Evolutionary conservation across 352 stramenopile species (phyloP).

Genomic region (Phytophthora foliorum): DNA sequence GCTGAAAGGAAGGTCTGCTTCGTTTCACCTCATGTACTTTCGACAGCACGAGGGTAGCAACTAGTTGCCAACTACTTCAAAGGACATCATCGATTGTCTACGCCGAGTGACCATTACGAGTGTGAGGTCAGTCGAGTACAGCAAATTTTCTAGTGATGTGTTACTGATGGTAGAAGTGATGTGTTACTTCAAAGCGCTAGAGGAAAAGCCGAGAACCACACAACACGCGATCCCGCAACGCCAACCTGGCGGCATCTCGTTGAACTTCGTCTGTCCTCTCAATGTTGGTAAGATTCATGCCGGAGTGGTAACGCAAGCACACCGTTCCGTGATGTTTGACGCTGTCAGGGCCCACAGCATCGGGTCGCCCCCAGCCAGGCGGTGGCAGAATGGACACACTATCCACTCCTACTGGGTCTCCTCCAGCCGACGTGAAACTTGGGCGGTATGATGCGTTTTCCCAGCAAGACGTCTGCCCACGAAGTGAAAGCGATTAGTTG

Average conservation of each 20-base stretch:
- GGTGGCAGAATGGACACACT: conserved; percentile 40
- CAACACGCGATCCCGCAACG: conserved; percentile 41
- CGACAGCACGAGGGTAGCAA: no score
- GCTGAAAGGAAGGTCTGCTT: not conserved
- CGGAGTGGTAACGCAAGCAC: conserved; percentile 51
- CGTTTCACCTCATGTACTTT: not conserved
- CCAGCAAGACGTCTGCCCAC: conserved; percentile 29
- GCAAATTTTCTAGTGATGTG: conserved; percentile 12
- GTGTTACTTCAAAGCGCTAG: conserved; percentile 20
- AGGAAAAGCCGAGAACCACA: conserved; percentile 54
- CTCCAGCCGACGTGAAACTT: conserved; percentile 8
- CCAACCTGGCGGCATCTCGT: conserved; percentile 25
- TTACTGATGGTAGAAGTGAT: not conserved
- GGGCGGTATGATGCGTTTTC: conserved; percentile 40
- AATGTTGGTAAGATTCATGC: not conserved
- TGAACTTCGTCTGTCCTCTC: conserved; percentile 23
- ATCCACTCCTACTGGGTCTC: not conserved
- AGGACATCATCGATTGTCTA: not conserved
- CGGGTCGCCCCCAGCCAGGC: conserved; percentile 55
- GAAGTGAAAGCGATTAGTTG: not conserved
- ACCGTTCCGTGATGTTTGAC: conserved; percentile 73
- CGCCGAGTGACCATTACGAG: not conserved
- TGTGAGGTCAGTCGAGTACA: conserved; percentile 18
- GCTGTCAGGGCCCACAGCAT: conserved; percentile 65
- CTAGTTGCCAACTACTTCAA: no score